These are phyloP conservation scores for Crucihimalaya himalaica DNA, from an alignment of 345 rosid genomes.

Conservation along the genomic window DNA sequence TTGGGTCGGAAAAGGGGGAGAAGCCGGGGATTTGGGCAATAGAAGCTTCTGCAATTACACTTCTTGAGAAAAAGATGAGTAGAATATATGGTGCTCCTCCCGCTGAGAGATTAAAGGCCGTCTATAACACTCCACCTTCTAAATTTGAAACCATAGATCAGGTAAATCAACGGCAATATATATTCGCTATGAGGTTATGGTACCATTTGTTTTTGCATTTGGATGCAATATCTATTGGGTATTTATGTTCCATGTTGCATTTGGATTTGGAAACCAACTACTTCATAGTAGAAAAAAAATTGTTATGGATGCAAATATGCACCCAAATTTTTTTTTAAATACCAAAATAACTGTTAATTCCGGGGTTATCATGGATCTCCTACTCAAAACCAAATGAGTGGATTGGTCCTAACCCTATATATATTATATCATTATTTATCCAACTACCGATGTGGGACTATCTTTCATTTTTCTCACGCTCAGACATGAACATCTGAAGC, in stretches of 20 bases:
- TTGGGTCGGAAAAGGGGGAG: constrained; percentile 51
- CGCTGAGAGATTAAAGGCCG: constrained; percentile 61
- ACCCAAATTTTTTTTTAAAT: too few relatives aligned
- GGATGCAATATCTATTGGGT: background rate
- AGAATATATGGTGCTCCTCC: constrained; percentile 83
- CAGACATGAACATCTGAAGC: too few relatives aligned
- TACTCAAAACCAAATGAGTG: too few relatives aligned
- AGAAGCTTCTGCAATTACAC: constrained; percentile 62
- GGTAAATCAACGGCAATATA: constrained; percentile 36
- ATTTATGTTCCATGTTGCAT: too few relatives aligned
- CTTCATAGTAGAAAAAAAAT: too few relatives aligned
- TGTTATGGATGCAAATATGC: background rate
- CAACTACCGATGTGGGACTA: too few relatives aligned
- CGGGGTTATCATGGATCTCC: too few relatives aligned
- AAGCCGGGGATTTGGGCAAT: constrained; percentile 70
- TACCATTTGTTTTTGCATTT: background rate
- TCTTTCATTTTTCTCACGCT: too few relatives aligned
- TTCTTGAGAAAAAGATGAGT: constrained; percentile 62
- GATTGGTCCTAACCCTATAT: too few relatives aligned
- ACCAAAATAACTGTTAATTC: background rate
- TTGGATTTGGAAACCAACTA: background rate
- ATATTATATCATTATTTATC: too few relatives aligned
- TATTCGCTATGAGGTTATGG: background rate
- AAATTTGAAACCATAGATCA: constrained; percentile 92
- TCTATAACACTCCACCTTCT: constrained; percentile 73